Conservation (phyloP, 163 green algal species). For the Chlorella variabilis region DNA sequence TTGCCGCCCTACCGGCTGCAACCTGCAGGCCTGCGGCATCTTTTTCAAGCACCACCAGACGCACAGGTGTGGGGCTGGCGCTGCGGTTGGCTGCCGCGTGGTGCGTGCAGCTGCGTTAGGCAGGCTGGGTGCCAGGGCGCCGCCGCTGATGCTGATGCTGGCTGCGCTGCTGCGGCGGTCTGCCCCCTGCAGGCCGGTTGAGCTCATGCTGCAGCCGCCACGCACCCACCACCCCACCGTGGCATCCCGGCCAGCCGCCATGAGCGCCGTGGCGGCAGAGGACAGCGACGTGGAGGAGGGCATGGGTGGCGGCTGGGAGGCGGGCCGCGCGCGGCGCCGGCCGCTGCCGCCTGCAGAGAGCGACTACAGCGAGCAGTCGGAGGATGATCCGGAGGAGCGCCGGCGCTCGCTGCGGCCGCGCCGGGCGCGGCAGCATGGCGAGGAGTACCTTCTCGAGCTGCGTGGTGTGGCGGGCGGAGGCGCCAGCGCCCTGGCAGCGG, state of each 20-base stretch:
- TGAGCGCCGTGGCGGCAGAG: not conserved
- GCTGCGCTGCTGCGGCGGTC: too few relatives aligned
- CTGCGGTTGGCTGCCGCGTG: too few relatives aligned
- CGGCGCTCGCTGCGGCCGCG: conserved; percentile 24
- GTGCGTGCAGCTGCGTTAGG: too few relatives aligned
- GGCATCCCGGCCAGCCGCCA: not conserved
- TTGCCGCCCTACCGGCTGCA: not conserved
- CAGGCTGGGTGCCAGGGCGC: too few relatives aligned
- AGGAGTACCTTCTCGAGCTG: conserved; percentile 13
- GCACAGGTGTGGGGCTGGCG: not conserved
- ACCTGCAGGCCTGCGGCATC: conserved; percentile 38
- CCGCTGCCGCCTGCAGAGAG: not conserved
- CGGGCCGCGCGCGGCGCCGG: not conserved
- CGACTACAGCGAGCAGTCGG: conserved; percentile 35
- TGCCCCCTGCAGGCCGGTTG: conserved; percentile 8
- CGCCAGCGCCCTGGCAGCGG: not conserved
- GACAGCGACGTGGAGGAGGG: conserved; percentile 20
- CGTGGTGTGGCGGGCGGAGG: not conserved
- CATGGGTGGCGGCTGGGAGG: conserved; percentile 2
- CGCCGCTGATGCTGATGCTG: too few relatives aligned
- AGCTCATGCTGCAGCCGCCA: conserved; percentile 17
- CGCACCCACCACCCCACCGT: not conserved
- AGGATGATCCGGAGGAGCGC: not conserved
- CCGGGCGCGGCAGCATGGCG: not conserved
- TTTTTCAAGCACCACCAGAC: conserved; percentile 51